Percentiles rank a stretch among this genome's conserved stretches.
phyloP scores from a whole-genome alignment of 192 early-diverging fungal species.

The Coemansia sp. region DNA sequence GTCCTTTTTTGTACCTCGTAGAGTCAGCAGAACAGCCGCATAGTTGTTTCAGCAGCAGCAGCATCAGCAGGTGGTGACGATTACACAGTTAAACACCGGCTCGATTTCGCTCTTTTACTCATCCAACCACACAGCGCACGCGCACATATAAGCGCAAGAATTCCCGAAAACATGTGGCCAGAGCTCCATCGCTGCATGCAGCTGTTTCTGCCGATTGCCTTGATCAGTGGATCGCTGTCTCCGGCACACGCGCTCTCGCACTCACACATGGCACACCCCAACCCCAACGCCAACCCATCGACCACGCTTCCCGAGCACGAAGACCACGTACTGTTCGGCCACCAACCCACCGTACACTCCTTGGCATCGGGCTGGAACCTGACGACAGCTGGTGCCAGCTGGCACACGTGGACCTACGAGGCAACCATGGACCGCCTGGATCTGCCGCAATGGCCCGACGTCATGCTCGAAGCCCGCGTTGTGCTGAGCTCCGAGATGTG shows the following conservation, averaged over 20 bases:
- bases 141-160: no score
- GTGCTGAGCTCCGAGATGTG: slow-evolving; percentile 39
- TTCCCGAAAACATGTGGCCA: no score
- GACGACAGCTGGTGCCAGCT: slow-evolving; percentile 23
- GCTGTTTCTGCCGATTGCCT: not conserved
- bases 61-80: no score
- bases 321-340: slow-evolving; percentile 39
- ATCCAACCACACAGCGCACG: no score
- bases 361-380: slow-evolving; percentile 20
- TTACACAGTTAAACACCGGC: no score
- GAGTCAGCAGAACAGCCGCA: no score
- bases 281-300: not conserved
- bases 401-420: slow-evolving; percentile 43
- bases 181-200: no score
- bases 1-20: no score
- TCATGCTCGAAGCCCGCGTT: slow-evolving; percentile 31
- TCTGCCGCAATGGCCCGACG: slow-evolving; percentile 38
- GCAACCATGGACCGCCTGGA: slow-evolving; percentile 27
- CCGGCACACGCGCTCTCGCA: slow-evolving; percentile 15
- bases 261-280: slow-evolving; percentile 29
- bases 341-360: not conserved
- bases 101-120: no score
- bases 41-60: no score
- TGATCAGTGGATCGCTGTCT: not conserved
- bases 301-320: slow-evolving; percentile 15